Percentiles rank a stretch among this genome's conserved stretches.
Evolutionary conservation across 2,329 filamentous ascomycete species (phyloP).

Genomic region (Alternaria burnsii): DNA sequence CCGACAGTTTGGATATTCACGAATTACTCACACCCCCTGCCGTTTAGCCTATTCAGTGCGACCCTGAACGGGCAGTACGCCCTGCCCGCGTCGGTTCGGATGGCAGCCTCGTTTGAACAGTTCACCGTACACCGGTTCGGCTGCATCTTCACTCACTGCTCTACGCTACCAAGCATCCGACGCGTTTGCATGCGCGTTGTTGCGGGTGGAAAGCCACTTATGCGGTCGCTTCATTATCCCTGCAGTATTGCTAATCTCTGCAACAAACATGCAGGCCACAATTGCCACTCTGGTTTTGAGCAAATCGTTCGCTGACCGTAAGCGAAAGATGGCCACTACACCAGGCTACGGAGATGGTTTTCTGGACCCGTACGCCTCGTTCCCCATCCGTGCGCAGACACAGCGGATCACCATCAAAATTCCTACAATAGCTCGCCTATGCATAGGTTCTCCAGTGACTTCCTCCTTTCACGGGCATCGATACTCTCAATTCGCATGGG

Average conservation of each 20-base stretch:
- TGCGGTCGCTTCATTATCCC: constrained; percentile 4
- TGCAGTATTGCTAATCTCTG: constrained; percentile 7
- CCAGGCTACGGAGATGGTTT: neutral
- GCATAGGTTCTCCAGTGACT: neutral
- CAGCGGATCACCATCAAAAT: neutral
- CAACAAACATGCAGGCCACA: neutral
- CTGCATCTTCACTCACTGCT: constrained; percentile 7
- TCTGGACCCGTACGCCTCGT: neutral
- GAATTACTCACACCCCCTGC: neutral
- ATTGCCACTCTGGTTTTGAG: neutral
- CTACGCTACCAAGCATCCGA: constrained; percentile 2
- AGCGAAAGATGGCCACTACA: neutral
- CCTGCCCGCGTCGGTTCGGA: constrained; percentile 9
- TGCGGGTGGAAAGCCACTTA: constrained; percentile 4
- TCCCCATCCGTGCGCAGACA: constrained; percentile 5
- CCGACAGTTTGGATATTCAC: constrained; percentile 6
- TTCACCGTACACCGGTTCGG: neutral
- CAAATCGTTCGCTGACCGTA: neutral
- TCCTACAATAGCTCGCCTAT: neutral
- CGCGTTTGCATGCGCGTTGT: constrained; percentile 7
- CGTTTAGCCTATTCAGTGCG: constrained; percentile 6
- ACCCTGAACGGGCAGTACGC: neutral
- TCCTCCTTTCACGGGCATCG: neutral
- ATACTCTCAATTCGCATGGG: neutral
- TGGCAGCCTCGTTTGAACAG: neutral